These are phyloP conservation scores for Mycena metata DNA, from an alignment of 768 basidiomycete genomes.

Conservation along the genomic window DNA sequence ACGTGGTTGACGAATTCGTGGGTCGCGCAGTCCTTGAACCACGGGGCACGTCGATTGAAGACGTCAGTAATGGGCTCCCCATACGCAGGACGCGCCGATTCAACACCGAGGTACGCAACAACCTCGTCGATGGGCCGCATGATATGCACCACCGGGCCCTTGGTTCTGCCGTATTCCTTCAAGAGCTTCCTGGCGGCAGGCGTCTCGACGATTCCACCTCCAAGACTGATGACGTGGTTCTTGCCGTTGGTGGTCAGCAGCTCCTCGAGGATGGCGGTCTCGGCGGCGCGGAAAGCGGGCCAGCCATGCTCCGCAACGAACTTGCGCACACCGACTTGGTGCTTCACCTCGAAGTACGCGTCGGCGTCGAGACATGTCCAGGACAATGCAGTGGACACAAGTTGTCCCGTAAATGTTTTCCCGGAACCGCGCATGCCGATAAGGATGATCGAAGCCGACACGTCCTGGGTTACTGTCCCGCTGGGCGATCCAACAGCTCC, in stretches of 20 bases:
- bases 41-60: slow-evolving; percentile 84
- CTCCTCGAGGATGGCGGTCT: slow-evolving; percentile 76
- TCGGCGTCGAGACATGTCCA: slow-evolving; percentile 90
- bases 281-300: slow-evolving; percentile 89
- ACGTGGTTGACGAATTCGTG: slow-evolving; percentile 89
- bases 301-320: slow-evolving; percentile 90
- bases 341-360: slow-evolving; percentile 74
- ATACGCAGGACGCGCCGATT: slow-evolving; percentile 87
- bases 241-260: slow-evolving; percentile 71
- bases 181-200: slow-evolving; percentile 80
- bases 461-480: slow-evolving; percentile 48
- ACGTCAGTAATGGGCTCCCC: slow-evolving; percentile 91
- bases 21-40: slow-evolving; percentile 86
- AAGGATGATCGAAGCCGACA: slow-evolving; percentile 75
- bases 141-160: slow-evolving; percentile 88
- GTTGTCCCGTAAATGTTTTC: slow-evolving; percentile 88
- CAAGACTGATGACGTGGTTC: slow-evolving; percentile 87
- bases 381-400: slow-evolving; percentile 80
- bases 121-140: slow-evolving; percentile 86
- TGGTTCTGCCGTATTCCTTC: slow-evolving; percentile 68
- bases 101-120: slow-evolving; percentile 81
- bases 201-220: slow-evolving; percentile 95
- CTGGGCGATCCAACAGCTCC: slow-evolving; percentile 59
- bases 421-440: slow-evolving; percentile 98
- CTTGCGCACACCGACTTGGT: slow-evolving; percentile 72